Percentiles rank a stretch among this genome's conserved stretches.
phyloP scores from a whole-genome alignment of 371 early-diverging fungal genomes.

The Circinella umbellata region DNA sequence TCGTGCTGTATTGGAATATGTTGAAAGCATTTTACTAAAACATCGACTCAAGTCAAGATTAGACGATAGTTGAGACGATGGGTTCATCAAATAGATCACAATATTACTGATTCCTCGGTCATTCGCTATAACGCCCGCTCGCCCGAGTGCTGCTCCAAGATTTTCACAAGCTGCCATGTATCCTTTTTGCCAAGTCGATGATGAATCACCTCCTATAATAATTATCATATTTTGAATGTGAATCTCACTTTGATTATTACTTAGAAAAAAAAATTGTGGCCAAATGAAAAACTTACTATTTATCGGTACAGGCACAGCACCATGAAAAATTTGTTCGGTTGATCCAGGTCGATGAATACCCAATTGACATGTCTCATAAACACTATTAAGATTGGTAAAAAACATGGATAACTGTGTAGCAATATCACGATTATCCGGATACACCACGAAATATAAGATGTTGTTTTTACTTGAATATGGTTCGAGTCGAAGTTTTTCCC shows the following conservation, averaged over 20 bases:
- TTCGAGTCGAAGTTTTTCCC: constrained; percentile 66
- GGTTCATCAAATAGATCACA: constrained; percentile 66
- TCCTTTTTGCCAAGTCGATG: constrained; percentile 31
- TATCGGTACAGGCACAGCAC: constrained; percentile 52
- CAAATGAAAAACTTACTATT: constrained; percentile 29
- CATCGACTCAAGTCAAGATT: constrained; percentile 60
- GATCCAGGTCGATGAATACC: constrained; percentile 58
- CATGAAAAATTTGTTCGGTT: constrained; percentile 41
- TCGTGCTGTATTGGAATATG: not conserved
- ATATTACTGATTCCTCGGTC: constrained; percentile 31
- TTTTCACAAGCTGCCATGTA: constrained; percentile 54
- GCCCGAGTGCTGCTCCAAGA: constrained; percentile 42
- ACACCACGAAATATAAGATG: constrained; percentile 59
- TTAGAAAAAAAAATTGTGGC: not conserved
- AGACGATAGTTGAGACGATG: constrained; percentile 54
- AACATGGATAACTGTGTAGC: constrained; percentile 48
- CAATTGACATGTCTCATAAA: constrained; percentile 58
- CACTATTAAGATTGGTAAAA: constrained; percentile 52
- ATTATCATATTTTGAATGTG: not conserved
- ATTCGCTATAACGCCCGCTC: constrained; percentile 26
- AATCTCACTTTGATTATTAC: not conserved
- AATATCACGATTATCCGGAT: constrained; percentile 52
- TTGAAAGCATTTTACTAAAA: constrained; percentile 34
- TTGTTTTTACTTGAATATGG: constrained; percentile 61
- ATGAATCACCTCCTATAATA: constrained; percentile 14